Percentiles rank a stretch among this genome's conserved stretches.
Evolutionary conservation across 371 early-diverging fungal genomes (phyloP).

Genomic region (Mortierella sp.): DNA sequence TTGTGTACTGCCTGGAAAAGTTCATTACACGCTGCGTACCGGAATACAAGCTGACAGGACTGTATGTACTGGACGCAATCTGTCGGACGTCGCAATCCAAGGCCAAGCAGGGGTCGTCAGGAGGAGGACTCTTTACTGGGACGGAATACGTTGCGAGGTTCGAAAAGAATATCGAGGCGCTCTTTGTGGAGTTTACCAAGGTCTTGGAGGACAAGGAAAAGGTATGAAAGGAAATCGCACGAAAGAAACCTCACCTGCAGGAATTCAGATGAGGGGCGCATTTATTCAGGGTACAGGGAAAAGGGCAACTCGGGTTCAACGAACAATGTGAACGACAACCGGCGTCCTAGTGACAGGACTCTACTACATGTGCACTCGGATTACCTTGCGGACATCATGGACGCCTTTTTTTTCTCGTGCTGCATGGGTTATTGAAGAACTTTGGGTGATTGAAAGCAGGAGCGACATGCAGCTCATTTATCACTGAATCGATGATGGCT

Average conservation of each 20-base stretch:
- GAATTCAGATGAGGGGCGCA: neutral
- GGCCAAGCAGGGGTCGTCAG: slow-evolving; percentile 28
- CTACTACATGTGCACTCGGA: neutral
- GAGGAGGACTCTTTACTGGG: slow-evolving; percentile 44
- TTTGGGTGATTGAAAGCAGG: neutral
- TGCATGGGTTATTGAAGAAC: neutral
- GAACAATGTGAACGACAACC: neutral
- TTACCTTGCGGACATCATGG: too few species aligned
- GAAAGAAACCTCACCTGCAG: too few species aligned
- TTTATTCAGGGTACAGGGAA: neutral
- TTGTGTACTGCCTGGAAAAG: slow-evolving; percentile 69
- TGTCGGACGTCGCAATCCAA: slow-evolving; percentile 62
- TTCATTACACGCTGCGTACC: slow-evolving; percentile 69
- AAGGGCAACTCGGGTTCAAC: neutral
- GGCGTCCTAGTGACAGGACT: neutral
- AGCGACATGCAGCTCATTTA: neutral
- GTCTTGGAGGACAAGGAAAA: slow-evolving; percentile 66
- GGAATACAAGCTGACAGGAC: slow-evolving; percentile 70
- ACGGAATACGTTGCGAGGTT: slow-evolving; percentile 65
- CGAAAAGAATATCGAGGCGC: slow-evolving; percentile 68
- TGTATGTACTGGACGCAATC: slow-evolving; percentile 74
- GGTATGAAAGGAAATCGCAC: slow-evolving; percentile 18
- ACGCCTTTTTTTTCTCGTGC: neutral
- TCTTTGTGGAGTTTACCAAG: slow-evolving; percentile 65
- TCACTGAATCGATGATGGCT: neutral